Conservation (phyloP, 225 moss, liverwort and hornwort species). For the Anthoceros angustus region DNA sequence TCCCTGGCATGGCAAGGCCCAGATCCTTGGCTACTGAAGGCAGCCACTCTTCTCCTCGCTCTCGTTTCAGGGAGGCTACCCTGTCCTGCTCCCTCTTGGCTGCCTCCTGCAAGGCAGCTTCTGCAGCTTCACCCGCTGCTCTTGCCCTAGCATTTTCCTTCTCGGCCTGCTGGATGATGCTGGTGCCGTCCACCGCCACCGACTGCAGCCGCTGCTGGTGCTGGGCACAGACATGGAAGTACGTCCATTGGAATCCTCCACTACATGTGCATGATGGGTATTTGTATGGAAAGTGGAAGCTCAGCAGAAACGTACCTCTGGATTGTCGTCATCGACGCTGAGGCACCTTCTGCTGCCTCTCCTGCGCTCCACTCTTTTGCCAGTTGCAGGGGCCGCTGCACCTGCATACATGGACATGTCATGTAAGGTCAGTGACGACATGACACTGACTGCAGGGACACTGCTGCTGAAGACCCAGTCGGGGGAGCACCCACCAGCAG, state of each 20-base stretch:
- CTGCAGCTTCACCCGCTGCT: constrained; percentile 20
- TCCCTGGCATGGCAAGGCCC: not conserved
- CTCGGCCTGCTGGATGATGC: constrained; percentile 34
- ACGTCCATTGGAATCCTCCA: not conserved
- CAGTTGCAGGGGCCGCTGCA: not conserved
- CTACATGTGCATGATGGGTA: not conserved
- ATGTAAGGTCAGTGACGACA: too few relatives aligned
- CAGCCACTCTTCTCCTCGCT: constrained; percentile 80
- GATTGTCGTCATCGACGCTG: constrained; percentile 28
- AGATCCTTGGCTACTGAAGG: constrained; percentile 39
- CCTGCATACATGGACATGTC: constrained; percentile 15
- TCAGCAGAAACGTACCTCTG: constrained; percentile 24
- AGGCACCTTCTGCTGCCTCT: constrained; percentile 14
- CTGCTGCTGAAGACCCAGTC: not conserved
- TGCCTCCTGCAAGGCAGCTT: constrained; percentile 26
- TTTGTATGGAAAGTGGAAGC: not conserved
- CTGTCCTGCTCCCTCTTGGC: constrained; percentile 37
- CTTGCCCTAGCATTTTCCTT: constrained; percentile 25
- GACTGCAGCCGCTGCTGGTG: constrained; percentile 39
- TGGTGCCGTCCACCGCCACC: constrained; percentile 41
- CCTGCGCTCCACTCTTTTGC: constrained; percentile 16
- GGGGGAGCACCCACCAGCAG: not conserved
- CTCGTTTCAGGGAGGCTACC: constrained; percentile 33
- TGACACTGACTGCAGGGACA: too few relatives aligned
- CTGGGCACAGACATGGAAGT: constrained; percentile 21